phyloP scores from a whole-genome alignment of 805 yeast genomes.

The Candida maesae region DNA sequence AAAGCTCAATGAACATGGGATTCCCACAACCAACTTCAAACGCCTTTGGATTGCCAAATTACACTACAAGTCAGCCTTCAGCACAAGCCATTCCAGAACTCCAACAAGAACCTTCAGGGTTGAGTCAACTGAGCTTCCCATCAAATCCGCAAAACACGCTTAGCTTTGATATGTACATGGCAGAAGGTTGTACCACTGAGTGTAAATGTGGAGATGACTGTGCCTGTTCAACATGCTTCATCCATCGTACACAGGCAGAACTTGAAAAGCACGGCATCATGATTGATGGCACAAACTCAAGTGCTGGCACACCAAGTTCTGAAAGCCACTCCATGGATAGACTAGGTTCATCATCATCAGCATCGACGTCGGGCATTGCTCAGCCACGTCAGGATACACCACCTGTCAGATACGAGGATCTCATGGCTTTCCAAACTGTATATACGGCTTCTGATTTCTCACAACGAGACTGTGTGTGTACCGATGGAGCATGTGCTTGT shows the following conservation, averaged over 20 bases:
- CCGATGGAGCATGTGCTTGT: constrained; percentile 3
- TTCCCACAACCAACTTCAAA: neutral
- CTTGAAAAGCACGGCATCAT: constrained; percentile 18
- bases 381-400: neutral
- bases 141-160: neutral
- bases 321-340: neutral
- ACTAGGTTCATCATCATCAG: no score
- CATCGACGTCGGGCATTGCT: no score
- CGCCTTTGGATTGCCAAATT: constrained; percentile 3
- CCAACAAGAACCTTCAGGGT: neutral
- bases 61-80: neutral
- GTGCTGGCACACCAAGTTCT: neutral
- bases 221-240: constrained; percentile 24
- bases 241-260: constrained; percentile 26
- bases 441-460: neutral
- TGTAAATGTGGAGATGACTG: constrained; percentile 26
- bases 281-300: neutral
- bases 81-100: neutral
- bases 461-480: constrained; percentile 20
- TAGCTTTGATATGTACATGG: constrained; percentile 15
- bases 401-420: neutral
- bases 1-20: neutral
- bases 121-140: no score
- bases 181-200: constrained; percentile 22
- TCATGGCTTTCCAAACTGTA: neutral